Percentiles rank a stretch among this genome's conserved stretches.
Conservation (phyloP, 495 filamentous ascomycete genomes). For the Aspergillus homomorphus region DNA sequence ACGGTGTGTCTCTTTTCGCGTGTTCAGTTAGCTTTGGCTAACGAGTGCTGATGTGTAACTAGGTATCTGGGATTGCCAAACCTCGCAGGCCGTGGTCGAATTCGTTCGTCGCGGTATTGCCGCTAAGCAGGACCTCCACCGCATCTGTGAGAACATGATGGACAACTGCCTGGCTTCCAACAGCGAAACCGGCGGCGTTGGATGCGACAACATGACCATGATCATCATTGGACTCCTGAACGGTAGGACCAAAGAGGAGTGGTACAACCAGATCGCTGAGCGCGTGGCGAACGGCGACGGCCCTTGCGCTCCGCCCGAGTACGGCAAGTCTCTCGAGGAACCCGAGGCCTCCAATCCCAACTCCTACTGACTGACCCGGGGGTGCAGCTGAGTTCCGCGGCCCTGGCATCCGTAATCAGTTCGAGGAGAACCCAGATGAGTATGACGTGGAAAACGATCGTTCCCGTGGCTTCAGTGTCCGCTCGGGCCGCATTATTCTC, state of each 20-base stretch:
- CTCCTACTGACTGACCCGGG: slow-evolving; percentile 47
- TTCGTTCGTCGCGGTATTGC: slow-evolving; percentile 95
- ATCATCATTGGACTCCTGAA: slow-evolving; percentile 81
- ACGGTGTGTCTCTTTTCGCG: slow-evolving; percentile 59
- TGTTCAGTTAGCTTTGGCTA: neutral
- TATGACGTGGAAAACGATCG: slow-evolving; percentile 81
- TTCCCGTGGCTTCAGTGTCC: slow-evolving; percentile 57
- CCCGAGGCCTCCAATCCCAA: slow-evolving; percentile 42
- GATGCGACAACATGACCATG: slow-evolving; percentile 99
- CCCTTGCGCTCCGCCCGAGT: slow-evolving; percentile 98
- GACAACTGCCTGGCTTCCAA: slow-evolving; percentile 97
- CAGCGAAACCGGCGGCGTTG: slow-evolving; percentile 95
- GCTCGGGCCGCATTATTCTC: slow-evolving; percentile 82
- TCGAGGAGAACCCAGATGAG: slow-evolving; percentile 88
- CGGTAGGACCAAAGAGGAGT: slow-evolving; percentile 91
- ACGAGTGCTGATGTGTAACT: neutral
- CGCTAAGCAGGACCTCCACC: slow-evolving; percentile 85
- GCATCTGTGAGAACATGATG: slow-evolving; percentile 99
- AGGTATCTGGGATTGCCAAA: slow-evolving; percentile 99
- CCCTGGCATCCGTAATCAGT: slow-evolving; percentile 75
- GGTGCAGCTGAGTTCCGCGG: slow-evolving; percentile 91
- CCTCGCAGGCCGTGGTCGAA: slow-evolving; percentile 93
- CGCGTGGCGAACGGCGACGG: slow-evolving; percentile 95
- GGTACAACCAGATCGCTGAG: slow-evolving; percentile 93
- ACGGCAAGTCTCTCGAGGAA: slow-evolving; percentile 75